Base-by-base conservation (phyloP, 352 stramenopile genomes). In the Phytophthora sansomeana region DNA sequence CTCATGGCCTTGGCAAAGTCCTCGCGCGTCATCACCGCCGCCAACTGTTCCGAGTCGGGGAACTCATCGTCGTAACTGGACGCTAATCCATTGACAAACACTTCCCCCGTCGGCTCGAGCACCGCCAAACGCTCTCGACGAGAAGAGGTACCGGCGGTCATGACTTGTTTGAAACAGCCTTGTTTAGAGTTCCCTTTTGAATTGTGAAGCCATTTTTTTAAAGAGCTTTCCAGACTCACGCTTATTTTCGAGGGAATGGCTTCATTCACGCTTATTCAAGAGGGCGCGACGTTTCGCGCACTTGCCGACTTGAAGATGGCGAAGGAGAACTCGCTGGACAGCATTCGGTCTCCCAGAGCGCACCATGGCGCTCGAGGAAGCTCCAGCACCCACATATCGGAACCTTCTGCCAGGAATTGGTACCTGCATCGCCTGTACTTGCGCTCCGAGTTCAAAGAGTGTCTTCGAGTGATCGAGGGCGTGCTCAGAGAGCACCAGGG, bases 381-480 rank as follows among this genome's bases (percentile, higher is more conserved):
- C 66, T 63, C 42, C 43, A 42, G 43, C 30, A 47, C 28, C 46
- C 42, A 72, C 48, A 69, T 78, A 42, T 24, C 65, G 17, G 78
- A 87, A 42, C 81, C 82, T 42, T 87, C 78, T 14, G 73, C 74
- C 24, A 67, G 72, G 46, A 97, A 97, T 73, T 97, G 87, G 87
- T 88, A 91, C 35, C 75, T 97, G 21, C 85, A 96, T 69, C 78
- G 81, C 16, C 67, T 96, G 50, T 97, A 96, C 67, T 43, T 94
- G 48, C 87, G 89, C n/a, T 68, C 85, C 17, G 91, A 97, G 64
- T 95, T 92, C 55, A 87, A 89, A 36, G 91, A 98, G 63, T 98
- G 91, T 58, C 74, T 98, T 11, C 67, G 80, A 10, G 74, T 98
- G 36, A 97, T 98, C 52, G 92, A 98, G 71, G 78, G 95, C 5